Evolutionary conservation across 192 early-diverging fungal species (phyloP), one percentile per base, ranked within the genome.

Genomic region (Helicostylum pulchrum): DNA sequence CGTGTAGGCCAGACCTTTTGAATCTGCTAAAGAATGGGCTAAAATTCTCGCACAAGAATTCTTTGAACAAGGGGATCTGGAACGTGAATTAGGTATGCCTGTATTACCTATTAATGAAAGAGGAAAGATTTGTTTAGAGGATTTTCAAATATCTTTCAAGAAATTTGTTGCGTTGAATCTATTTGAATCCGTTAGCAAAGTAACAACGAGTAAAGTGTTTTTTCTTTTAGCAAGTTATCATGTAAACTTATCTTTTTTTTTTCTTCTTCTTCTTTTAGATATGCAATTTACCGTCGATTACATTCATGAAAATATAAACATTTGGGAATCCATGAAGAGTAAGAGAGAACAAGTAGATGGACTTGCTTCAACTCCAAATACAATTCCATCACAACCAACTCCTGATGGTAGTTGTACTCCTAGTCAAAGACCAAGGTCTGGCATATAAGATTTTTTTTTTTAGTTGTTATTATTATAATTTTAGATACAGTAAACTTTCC

Each of bases 1-100:
- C 62, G 4, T 17, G 32, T 34, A 83, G 82, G 80, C 87, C 4
- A 74, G 90, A 51, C 87, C 88, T 3, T 90, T 90, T 73, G 80
- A 79, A 66, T 83, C 87, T 9, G 85, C 90, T 46, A 80, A 84
- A 76, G 58, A 73, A 52, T 92, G 90, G 90, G 84, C 88, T 1
- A 72, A 80, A n/a, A 79, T 85, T 0, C 72, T 92, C 7, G 68
- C 84, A 68, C 77, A 83, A 64, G 90, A 92, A 47, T 85, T 89
- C 68, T 82, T 74, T n/a, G 77, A 86, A 53, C 88, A 90, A 68
- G 85, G 85, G 0, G 86, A 92, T 67, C 76, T 92, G 48, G 90
- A 92, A 66, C 82, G 80, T 74, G 83, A 83, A 52, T 77, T 92
- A 46, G 88, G 87, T 2, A 73, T 88, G 70, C 74, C 82, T 20